Evolutionary conservation across 495 filamentous ascomycete species (phyloP).

Genomic region (Neurospora discreta): DNA sequence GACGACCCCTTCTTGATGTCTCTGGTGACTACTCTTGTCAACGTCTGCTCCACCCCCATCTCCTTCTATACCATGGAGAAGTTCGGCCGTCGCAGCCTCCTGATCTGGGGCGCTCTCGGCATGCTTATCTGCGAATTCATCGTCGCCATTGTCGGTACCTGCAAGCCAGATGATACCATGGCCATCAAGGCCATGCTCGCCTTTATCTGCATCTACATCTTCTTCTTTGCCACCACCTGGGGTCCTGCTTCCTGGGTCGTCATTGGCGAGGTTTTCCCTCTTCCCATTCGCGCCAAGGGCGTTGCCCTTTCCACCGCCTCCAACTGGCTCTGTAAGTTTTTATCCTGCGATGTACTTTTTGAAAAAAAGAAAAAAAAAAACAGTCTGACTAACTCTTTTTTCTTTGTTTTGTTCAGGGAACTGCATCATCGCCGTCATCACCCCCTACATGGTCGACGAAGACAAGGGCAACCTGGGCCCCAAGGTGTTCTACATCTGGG

Average conservation of each 20-base stretch:
- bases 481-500: slow-evolving; percentile 75
- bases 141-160: slow-evolving; percentile 61
- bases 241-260: slow-evolving; percentile 72
- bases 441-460: slow-evolving; percentile 63
- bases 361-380: no score
- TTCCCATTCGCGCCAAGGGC: slow-evolving; percentile 70
- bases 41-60: slow-evolving; percentile 67
- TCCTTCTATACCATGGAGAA: slow-evolving; percentile 75
- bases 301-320: slow-evolving; percentile 70
- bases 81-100: slow-evolving; percentile 63
- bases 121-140: slow-evolving; percentile 81
- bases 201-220: slow-evolving; percentile 76
- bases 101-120: slow-evolving; percentile 63
- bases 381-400: not conserved
- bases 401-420: slow-evolving; percentile 37
- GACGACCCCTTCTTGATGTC: slow-evolving; percentile 65
- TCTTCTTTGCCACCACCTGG: slow-evolving; percentile 72
- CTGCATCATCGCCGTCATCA: slow-evolving; percentile 60
- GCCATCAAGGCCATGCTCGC: slow-evolving; percentile 55
- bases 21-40: slow-evolving; percentile 73
- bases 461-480: slow-evolving; percentile 59
- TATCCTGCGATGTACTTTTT: no score
- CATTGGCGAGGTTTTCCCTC: slow-evolving; percentile 76
- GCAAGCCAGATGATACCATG: slow-evolving; percentile 36
- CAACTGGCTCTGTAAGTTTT: slow-evolving; percentile 46